A percentile compares a stretch with the other conserved stretches of the same genome.
Evolutionary conservation across 495 filamentous ascomycete species (phyloP).

Genomic region (Penicillium psychrofluorescens): DNA sequence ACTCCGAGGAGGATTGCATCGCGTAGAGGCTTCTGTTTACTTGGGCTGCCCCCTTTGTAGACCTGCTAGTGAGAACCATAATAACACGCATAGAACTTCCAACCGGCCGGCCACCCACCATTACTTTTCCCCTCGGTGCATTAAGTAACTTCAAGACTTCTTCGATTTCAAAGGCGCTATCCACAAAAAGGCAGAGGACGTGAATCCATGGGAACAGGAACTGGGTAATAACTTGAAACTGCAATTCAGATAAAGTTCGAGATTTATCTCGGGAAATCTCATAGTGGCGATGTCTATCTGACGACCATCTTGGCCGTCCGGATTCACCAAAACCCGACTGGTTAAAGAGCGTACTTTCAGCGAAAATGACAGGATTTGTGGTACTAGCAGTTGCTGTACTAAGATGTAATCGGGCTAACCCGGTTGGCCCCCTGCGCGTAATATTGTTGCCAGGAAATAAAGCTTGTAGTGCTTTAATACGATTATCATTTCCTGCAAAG

Average conservation of each 20-base stretch:
- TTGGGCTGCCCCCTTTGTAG: background rate
- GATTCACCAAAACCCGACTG: background rate
- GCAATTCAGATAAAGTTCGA: constrained; percentile 1
- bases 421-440: constrained; percentile 4
- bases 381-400: constrained; percentile 1
- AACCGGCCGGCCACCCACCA: constrained; percentile 1
- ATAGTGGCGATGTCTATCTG: constrained; percentile 1
- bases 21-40: no score
- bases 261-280: background rate
- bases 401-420: constrained; percentile 3
- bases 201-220: constrained; percentile 8
- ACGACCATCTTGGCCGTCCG: background rate
- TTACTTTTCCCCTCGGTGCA: background rate
- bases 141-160: background rate
- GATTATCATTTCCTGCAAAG: constrained; percentile 6
- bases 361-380: constrained; percentile 6
- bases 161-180: constrained; percentile 1
- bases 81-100: background rate
- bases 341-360: constrained; percentile 1
- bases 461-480: constrained; percentile 6
- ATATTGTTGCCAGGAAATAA: constrained; percentile 12
- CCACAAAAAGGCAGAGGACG: constrained; percentile 9
- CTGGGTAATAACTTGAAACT: constrained; percentile 3
- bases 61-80: constrained; percentile 3
- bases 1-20: background rate